Conservation (phyloP, 306 rosid species). For the Pachyrhizus erosus region DNA sequence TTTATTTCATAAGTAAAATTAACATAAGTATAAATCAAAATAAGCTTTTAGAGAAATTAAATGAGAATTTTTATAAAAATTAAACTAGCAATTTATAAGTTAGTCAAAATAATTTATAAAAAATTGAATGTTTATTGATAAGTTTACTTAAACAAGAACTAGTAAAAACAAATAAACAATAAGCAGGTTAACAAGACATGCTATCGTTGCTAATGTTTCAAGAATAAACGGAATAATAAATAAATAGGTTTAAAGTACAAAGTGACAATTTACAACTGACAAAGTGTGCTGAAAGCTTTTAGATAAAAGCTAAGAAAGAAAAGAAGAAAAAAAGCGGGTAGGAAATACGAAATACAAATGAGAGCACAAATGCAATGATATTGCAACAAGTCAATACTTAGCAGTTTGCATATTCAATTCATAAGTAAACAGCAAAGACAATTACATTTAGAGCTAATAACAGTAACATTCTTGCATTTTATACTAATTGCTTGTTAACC, state of each 20-base stretch:
- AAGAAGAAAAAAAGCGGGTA: background rate
- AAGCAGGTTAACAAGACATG: conserved; percentile 5
- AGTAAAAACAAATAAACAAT: background rate
- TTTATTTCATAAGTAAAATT: no score
- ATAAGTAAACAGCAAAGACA: conserved; percentile 1
- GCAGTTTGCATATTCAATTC: background rate
- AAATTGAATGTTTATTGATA: no score
- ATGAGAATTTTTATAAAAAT: no score
- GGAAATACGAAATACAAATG: background rate
- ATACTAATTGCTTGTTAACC: no score
- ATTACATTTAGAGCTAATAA: no score
- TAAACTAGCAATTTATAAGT: no score
- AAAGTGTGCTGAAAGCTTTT: background rate
- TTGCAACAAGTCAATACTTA: background rate
- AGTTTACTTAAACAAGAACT: background rate
- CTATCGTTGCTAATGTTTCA: background rate
- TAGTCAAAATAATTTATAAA: no score
- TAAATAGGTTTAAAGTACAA: conserved; percentile 1
- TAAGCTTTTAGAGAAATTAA: no score
- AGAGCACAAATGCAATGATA: background rate
- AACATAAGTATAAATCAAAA: no score
- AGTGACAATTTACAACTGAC: background rate
- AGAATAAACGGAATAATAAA: background rate
- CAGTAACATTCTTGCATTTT: no score
- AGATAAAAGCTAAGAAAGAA: background rate